Conservation (phyloP, 2,329 filamentous ascomycete species). For the Aspergillus tubingensis region DNA sequence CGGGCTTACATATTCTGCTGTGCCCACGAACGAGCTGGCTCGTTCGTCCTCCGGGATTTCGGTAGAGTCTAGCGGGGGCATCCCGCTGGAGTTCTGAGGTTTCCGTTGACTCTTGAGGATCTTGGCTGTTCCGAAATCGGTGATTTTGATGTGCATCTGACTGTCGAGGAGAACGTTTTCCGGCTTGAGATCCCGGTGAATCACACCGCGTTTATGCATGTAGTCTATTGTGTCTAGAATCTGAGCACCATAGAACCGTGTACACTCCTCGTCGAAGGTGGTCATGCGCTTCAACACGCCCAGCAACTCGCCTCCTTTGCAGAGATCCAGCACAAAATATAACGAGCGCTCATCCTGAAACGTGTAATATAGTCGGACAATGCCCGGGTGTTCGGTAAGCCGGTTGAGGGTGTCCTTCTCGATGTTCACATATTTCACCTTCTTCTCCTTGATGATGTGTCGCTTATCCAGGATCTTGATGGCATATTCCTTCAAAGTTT, state of each 20-base stretch:
- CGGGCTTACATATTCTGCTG: conserved; percentile 96
- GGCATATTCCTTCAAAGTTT: conserved; percentile 93
- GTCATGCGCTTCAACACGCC: conserved; percentile 92
- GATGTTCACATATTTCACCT: conserved; percentile 99
- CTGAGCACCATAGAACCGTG: conserved; percentile 89
- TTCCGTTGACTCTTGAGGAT: conserved; percentile 64
- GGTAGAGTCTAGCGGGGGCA: conserved; percentile 50
- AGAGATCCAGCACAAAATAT: conserved; percentile 95
- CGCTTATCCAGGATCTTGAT: conserved; percentile 98
- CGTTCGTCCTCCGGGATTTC: conserved; percentile 67
- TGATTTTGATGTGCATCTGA: conserved; percentile 98
- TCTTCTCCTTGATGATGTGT: conserved; percentile 99
- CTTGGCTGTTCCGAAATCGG: conserved; percentile 98
- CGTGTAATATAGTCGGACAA: conserved; percentile 96
- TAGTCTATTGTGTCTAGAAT: conserved; percentile 96
- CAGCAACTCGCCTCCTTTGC: conserved; percentile 86
- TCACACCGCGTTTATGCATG: conserved; percentile 95
- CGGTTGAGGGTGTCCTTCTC: conserved; percentile 98
- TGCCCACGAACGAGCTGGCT: conserved; percentile 94
- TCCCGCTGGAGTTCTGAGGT: conserved; percentile 51
- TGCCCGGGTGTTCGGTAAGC: conserved; percentile 92
- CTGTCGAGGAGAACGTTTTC: conserved; percentile 95
- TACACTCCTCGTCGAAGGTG: conserved; percentile 93
- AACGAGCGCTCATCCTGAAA: conserved; percentile 96
- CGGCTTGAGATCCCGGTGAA: conserved; percentile 94